Percentiles rank a stretch among this genome's conserved stretches.
These are phyloP conservation scores for Pseudonectria buxi DNA, from an alignment of 2,329 filamentous ascomycete genomes.

Conservation along the genomic window DNA sequence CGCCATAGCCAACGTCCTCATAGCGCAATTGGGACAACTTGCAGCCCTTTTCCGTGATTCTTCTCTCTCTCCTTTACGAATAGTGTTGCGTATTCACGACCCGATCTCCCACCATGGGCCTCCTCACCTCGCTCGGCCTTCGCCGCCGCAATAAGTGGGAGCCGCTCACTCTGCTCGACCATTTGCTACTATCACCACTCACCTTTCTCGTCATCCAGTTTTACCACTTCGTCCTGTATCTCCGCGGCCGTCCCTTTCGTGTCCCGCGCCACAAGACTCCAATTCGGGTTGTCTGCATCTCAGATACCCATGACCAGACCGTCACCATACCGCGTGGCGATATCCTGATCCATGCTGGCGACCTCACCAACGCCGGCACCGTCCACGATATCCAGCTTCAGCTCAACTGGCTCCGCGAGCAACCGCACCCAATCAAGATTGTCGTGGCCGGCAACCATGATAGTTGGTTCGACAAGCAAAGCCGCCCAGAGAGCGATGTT, in stretches of 20 bases:
- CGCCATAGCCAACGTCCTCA: no score
- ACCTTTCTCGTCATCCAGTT: constrained; percentile 54
- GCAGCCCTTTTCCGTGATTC: no score
- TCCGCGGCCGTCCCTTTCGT: constrained; percentile 60
- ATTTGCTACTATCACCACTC: constrained; percentile 62
- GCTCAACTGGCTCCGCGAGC: constrained; percentile 69
- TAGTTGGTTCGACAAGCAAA: constrained; percentile 67
- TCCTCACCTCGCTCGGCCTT: constrained; percentile 40
- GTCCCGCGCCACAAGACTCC: constrained; percentile 47
- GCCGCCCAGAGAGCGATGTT: constrained; percentile 51
- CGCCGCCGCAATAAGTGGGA: constrained; percentile 43
- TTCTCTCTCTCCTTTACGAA: no score
- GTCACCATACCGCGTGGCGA: constrained; percentile 66
- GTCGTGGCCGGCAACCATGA: constrained; percentile 87
- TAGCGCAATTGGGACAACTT: no score
- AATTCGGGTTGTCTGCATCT: constrained; percentile 78
- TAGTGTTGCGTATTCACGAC: background rate
- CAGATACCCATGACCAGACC: constrained; percentile 72
- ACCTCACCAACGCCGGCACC: constrained; percentile 69
- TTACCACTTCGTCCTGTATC: constrained; percentile 57
- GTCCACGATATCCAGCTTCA: constrained; percentile 70
- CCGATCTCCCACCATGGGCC: constrained; percentile 30
- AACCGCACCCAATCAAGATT: constrained; percentile 75
- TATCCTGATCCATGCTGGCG: constrained; percentile 83
- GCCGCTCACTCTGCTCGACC: constrained; percentile 49